These are phyloP conservation scores for Lathyrus sativus DNA, from an alignment of 306 rosid species.

Conservation along the genomic window DNA sequence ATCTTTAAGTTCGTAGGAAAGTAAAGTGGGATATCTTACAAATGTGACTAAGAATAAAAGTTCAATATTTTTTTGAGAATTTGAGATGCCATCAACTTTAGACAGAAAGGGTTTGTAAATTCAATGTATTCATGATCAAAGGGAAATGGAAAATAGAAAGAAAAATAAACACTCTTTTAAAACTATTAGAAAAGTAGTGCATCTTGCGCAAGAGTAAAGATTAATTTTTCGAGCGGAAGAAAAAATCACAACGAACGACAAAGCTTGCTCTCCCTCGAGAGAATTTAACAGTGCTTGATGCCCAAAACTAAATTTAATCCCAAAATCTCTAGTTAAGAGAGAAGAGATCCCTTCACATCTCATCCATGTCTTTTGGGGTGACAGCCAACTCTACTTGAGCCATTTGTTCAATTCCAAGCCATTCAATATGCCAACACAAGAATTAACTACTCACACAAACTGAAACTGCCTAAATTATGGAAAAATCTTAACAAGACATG, in stretches of 20 bases:
- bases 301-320: too few relatives aligned
- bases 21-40: background rate
- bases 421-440: background rate
- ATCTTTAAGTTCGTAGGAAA: constrained; percentile 1
- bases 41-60: background rate
- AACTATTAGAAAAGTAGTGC: background rate
- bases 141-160: background rate
- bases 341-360: too few relatives aligned
- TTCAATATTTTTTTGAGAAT: too few relatives aligned
- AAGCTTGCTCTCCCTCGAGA: too few relatives aligned
- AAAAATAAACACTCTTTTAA: background rate
- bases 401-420: background rate
- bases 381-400: too few relatives aligned
- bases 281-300: too few relatives aligned
- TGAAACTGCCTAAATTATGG: constrained; percentile 21
- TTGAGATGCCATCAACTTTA: background rate
- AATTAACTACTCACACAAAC: constrained; percentile 18
- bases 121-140: background rate
- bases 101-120: background rate
- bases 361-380: too few relatives aligned
- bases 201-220: too few relatives aligned
- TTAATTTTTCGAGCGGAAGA: too few relatives aligned
- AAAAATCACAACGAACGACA: too few relatives aligned
- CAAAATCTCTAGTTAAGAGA: too few relatives aligned
- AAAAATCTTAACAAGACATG: constrained; percentile 14